Base-by-base conservation (phyloP, 805 yeast genomes). In the Torulaspora quercuum region DNA sequence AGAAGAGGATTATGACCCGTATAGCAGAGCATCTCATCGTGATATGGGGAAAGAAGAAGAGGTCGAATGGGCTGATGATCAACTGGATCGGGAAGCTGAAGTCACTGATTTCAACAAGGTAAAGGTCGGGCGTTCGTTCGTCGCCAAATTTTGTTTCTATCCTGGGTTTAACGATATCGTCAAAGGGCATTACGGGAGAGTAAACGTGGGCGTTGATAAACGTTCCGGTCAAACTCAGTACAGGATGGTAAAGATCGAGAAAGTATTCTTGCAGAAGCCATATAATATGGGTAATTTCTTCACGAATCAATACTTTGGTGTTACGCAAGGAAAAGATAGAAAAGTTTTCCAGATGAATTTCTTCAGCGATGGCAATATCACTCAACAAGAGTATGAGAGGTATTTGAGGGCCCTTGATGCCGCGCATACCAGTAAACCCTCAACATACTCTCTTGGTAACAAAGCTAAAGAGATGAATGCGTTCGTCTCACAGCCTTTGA, bases 211-310 rank as follows among this genome's bases (percentile, higher is more conserved):
- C 7, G 54, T 67, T 26, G 82, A 80, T 51, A 72, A 71, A 38
- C 71, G 77, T 29, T 74, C 79, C 8, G 76, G 81, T 19, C 67
- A 69, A 52, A 73, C 81, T 7, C 74, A 76, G 35, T 90, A 92
- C 63, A 73, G 97, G 51, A 73, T 90, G 76, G 95, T 90, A 32
- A 81, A 76, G 55, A 78, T 92, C 28, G 82, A 80, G 48, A 81
- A 75, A 37, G 75, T 83, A 6, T 73, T 72, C 16, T 62, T 66
- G 31, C 72, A 68, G 29, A 70, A 66, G 44, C 75, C 78, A 11
- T 78, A 78, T 53, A 62, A 59, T 22, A 65, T 76, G 58, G 68
- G 73, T 37, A 67, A 65, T 41, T 65, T 73, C 31, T 67, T 64
- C 18, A 77, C 78, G 2, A 75, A 76, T 47, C 69, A 70, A 50